These are phyloP conservation scores for Pelargonium cotyledonis DNA, from an alignment of 441 rosid genomes.

Conservation along the genomic window DNA sequence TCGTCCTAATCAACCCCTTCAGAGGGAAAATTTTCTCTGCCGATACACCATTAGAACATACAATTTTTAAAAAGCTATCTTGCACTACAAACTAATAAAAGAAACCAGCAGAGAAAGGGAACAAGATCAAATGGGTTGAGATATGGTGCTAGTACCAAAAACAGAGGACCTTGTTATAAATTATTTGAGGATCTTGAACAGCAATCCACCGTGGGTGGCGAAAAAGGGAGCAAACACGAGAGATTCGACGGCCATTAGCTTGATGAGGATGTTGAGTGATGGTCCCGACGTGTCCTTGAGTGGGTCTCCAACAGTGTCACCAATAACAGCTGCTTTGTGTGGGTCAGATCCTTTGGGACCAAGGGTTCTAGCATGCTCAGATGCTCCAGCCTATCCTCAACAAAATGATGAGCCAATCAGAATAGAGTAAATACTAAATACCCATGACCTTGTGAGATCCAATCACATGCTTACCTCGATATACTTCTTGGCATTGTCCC, in stretches of 20 bases:
- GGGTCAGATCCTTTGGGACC: conserved; percentile 82
- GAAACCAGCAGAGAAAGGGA: too few species aligned
- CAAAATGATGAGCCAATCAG: background rate
- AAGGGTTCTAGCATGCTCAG: conserved; percentile 69
- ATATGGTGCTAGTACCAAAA: too few species aligned
- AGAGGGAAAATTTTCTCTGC: too few species aligned
- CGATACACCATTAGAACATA: too few species aligned
- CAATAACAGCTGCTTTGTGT: conserved; percentile 61
- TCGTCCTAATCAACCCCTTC: too few species aligned
- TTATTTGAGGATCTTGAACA: conserved; percentile 36
- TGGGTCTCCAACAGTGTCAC: conserved; percentile 70
- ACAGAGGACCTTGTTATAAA: too few species aligned
- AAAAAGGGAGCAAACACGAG: conserved; percentile 80
- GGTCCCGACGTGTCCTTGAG: conserved; percentile 81
- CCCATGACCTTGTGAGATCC: background rate
- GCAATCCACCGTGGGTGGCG: conserved; percentile 73
- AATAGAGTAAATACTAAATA: too few species aligned
- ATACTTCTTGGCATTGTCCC: conserved; percentile 90
- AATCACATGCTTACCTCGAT: conserved; percentile 39
- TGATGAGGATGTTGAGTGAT: conserved; percentile 78
- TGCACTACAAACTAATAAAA: too few species aligned
- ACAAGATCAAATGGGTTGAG: too few species aligned
- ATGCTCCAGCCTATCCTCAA: conserved; percentile 55
- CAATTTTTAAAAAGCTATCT: too few species aligned
- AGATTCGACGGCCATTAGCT: conserved; percentile 91